phyloP scores from a whole-genome alignment of 2,329 filamentous ascomycete genomes.

The Ceratocystis cubensis region DNA sequence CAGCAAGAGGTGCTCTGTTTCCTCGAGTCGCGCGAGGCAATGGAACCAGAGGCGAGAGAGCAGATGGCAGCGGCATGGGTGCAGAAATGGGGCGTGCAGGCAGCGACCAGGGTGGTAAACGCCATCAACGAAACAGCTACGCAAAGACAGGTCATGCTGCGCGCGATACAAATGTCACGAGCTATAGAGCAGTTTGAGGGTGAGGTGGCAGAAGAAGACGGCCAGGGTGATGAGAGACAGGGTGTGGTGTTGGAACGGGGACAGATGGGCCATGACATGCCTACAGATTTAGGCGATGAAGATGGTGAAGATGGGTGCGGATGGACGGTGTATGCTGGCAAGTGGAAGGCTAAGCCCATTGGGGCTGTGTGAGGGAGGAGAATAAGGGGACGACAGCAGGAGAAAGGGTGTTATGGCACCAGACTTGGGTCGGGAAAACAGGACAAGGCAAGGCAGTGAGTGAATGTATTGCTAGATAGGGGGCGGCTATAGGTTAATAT shows the following conservation, averaged over 20 bases:
- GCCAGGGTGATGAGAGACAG: conserved; percentile 27
- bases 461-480: not conserved
- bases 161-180: conserved; percentile 34
- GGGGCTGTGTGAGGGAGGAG: conserved; percentile 18
- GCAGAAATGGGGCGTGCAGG: conserved; percentile 27
- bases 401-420: not conserved
- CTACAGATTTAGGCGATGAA: conserved; percentile 27
- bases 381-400: too few relatives aligned
- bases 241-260: conserved; percentile 33
- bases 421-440: not conserved
- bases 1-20: conserved; percentile 5
- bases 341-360: conserved; percentile 22
- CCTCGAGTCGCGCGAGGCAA: conserved; percentile 9
- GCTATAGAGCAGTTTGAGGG: conserved; percentile 29
- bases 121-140: conserved; percentile 31
- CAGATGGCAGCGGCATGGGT: conserved; percentile 26
- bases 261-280: conserved; percentile 22
- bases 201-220: not conserved
- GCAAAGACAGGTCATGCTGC: conserved; percentile 34
- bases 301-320: conserved; percentile 18
- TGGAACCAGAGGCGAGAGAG: conserved; percentile 25
- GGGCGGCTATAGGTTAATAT: not conserved
- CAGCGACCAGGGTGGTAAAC: conserved; percentile 29
- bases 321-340: conserved; percentile 17
- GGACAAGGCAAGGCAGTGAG: not conserved